Base-by-base conservation (phyloP, 805 yeast genomes). In the Pichia pseudocactophila region DNA sequence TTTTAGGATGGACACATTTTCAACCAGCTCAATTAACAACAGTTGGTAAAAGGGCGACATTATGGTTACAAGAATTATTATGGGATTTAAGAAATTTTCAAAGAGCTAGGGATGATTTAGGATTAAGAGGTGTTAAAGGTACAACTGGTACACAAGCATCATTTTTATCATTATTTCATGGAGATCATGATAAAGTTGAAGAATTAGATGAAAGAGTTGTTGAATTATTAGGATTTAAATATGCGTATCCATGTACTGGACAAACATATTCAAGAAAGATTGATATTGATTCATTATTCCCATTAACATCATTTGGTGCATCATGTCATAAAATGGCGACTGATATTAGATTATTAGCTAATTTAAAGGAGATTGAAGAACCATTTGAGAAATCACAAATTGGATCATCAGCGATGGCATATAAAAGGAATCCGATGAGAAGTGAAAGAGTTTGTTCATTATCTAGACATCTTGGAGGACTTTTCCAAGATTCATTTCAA, bases 401-500 rank as follows among this genome's bases (percentile, higher is more conserved):
- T 59, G 98, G 98, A 34, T 88, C 97, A 11, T 76, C 87, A 43
- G 98, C 98, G 34, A 92, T 92, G 98, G 98, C 98, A 26, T 92
- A 92, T 74, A 92, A 92, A 78, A 82, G 98, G 71, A 92, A 92
- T 70, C 98, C 98, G 66, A 92, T 92, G 98, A 83, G 98, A 72
- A 82, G 90, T 61, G 98, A 92, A 72, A 80, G 98, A 66, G 97
- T 92, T 46, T 92, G 98, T 70, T 92, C 98, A n/a, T 75, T 92
- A 52, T 79, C 97, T 17, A 85, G 98, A 71, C 97, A 90, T 65
- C 66, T 92, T 66, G 95, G 96, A 50, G 82, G 95, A 15, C 70
- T 88, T 54, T 84, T 82, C 69, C 87, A 74, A 59, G 97, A 92
- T 65, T 94, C 96, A 41, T 84, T 90, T 55, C 92, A 87, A 68